Base-by-base conservation (phyloP, 1,284 basidiomycete species). In the Fereydounia khargensis region DNA sequence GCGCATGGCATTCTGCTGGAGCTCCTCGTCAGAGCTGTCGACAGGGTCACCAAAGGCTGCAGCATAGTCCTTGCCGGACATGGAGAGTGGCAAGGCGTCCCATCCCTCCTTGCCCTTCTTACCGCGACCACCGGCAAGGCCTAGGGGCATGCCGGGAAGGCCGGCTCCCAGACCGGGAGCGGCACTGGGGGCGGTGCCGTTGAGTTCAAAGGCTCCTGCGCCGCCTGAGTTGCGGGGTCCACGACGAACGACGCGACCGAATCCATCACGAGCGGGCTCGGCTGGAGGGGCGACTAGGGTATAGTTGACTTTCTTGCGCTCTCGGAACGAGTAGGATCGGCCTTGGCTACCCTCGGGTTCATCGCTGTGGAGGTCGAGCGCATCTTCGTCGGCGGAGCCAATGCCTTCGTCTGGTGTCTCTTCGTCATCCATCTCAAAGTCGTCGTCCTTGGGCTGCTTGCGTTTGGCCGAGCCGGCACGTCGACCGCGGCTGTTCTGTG, bases 261-360 rank as follows among this genome's bases (percentile, higher is more conserved):
- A 72, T 16, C 68, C 70, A 20, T 73, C 64, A 30, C 67, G 52
- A 23, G 47, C 45, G 11, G 68, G 67, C 23, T 54, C 52, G 1
- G 62, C 33, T 21, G 68, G 70, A 11, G 71, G 65, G n/a, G 69
- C 46, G 2, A 66, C 52, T 22, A 73, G 50, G 31, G 66, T 61
- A 39, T 74, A 74, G 48, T 74, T 70, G 54, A 74, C 59, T 46
- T 69, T 68, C 35, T 74, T 74, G 39, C 71, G 65, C 36, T 62
- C 50, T 22, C 71, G 68, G n/a, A 73, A 57, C 14, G 53, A 60
- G 57, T 74, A 70, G 5, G 65, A 51, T 35, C 58, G 57, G 45
- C 49, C 57, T 37, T 62, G 55, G 17, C 58, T 55, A 32, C 57
- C 47, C 23, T 65, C 50, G n/a, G 55, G 54, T 32, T 58, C 55